These are phyloP conservation scores for Pinus albicaulis DNA, from an alignment of 75 land plant species.

Conservation along the genomic window DNA sequence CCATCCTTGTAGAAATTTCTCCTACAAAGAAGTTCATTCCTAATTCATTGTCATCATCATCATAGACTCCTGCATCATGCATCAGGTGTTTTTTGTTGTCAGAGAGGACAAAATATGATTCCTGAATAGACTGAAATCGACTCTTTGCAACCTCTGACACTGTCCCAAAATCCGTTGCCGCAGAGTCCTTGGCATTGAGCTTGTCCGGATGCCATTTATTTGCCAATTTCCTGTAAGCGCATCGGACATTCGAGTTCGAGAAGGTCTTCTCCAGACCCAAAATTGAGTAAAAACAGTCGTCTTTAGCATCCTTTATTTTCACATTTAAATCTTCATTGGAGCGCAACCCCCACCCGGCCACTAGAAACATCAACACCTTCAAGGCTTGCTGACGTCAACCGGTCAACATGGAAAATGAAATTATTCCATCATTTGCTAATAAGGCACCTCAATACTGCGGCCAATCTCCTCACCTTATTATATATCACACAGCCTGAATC, in stretches of 20 bases:
- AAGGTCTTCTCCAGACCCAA: constrained; percentile 64
- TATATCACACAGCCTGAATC: no score
- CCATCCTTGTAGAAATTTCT: no score
- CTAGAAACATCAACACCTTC: neutral
- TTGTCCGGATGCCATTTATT: constrained; percentile 77
- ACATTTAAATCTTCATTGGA: neutral
- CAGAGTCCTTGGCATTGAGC: constrained; percentile 34
- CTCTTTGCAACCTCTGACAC: constrained; percentile 46
- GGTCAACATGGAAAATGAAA: neutral
- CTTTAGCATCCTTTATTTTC: neutral
- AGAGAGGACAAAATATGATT: constrained; percentile 57
- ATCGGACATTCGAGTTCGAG: constrained; percentile 41
- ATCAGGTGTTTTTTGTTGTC: no score
- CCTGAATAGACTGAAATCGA: constrained; percentile 61
- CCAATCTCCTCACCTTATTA: no score
- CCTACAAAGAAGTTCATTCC: no score
- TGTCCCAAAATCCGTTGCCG: neutral
- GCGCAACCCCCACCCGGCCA: neutral
- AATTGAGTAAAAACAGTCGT: constrained; percentile 30
- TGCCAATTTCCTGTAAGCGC: constrained; percentile 68
- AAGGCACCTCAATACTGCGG: no score
- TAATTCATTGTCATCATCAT: no score
- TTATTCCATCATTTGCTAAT: neutral
- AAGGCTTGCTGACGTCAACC: neutral
- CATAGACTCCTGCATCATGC: no score